Conservation (phyloP, 768 basidiomycete genomes). For the Lactifluus hygrophoroides region DNA sequence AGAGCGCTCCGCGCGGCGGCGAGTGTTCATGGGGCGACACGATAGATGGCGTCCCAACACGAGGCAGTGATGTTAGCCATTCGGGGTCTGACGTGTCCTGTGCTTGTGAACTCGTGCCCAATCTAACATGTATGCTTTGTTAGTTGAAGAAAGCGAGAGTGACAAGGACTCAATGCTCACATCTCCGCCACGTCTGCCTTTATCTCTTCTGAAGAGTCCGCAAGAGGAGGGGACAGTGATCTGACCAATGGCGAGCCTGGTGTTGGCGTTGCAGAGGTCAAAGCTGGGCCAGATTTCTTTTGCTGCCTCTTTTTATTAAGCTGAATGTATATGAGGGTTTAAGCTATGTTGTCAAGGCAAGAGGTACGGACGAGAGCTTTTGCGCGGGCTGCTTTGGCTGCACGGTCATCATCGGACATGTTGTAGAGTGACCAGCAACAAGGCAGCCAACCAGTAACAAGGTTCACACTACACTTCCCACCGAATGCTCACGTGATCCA, state of each 20-base stretch:
- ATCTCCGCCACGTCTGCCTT: constrained; percentile 51
- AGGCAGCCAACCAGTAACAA: no score
- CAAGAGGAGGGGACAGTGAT: constrained; percentile 25
- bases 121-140: constrained; percentile 27
- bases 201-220: constrained; percentile 28
- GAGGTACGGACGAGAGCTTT: constrained; percentile 59
- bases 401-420: constrained; percentile 64
- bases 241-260: constrained; percentile 33
- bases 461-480: neutral
- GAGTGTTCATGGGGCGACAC: constrained; percentile 23
- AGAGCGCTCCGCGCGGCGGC: constrained; percentile 10
- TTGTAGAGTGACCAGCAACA: no score
- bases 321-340: constrained; percentile 32
- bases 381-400: constrained; percentile 74
- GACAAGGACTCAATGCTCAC: constrained; percentile 37
- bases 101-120: constrained; percentile 28
- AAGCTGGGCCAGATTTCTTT: constrained; percentile 47
- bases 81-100: constrained; percentile 34
- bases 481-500: constrained; percentile 9
- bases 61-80: constrained; percentile 57
- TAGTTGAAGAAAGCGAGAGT: neutral
- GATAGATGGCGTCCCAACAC: constrained; percentile 26
- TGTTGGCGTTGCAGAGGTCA: constrained; percentile 29
- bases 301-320: constrained; percentile 78
- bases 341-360: neutral